Percentiles rank a stretch among this genome's conserved stretches.
Evolutionary conservation across 2,329 filamentous ascomycete genomes (phyloP).

Genomic region (Sporothrix euskadiensis): DNA sequence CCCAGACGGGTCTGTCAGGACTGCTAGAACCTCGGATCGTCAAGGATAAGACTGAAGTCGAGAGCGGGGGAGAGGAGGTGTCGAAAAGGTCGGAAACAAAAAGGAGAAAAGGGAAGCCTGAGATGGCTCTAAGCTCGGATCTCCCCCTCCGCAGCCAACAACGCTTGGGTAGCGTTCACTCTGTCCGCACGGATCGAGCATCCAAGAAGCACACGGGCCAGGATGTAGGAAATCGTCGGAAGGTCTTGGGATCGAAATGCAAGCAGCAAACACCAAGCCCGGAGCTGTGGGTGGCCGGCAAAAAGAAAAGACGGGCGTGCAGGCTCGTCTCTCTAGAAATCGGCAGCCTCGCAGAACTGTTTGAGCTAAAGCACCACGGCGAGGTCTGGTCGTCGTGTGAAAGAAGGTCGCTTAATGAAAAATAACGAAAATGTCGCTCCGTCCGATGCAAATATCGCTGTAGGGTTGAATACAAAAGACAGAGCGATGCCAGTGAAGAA

Average conservation of each 20-base stretch:
- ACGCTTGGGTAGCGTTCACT: conserved; percentile 26
- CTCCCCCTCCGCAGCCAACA: conserved; percentile 27
- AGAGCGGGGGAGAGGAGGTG: neutral
- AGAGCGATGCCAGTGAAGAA: neutral
- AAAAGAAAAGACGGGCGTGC: conserved; percentile 22
- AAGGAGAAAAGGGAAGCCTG: neutral
- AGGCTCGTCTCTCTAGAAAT: conserved; percentile 22
- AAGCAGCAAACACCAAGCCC: neutral
- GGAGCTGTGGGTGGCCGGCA: conserved; percentile 10
- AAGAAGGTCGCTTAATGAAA: neutral
- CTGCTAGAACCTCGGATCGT: neutral
- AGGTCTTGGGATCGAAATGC: neutral
- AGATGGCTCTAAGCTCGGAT: conserved; percentile 19
- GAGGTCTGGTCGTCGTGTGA: neutral
- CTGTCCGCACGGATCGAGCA: conserved; percentile 25
- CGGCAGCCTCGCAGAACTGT: conserved; percentile 18
- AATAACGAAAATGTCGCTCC: neutral
- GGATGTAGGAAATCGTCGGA: neutral
- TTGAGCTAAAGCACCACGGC: neutral
- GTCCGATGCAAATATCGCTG: neutral
- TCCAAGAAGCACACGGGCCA: conserved; percentile 12
- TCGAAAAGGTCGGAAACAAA: neutral
- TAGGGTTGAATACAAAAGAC: neutral
- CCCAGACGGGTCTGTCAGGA: neutral
- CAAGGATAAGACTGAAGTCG: neutral